phyloP scores from a whole-genome alignment of 2,329 filamentous ascomycete species.

The Cladosporium sp. region DNA sequence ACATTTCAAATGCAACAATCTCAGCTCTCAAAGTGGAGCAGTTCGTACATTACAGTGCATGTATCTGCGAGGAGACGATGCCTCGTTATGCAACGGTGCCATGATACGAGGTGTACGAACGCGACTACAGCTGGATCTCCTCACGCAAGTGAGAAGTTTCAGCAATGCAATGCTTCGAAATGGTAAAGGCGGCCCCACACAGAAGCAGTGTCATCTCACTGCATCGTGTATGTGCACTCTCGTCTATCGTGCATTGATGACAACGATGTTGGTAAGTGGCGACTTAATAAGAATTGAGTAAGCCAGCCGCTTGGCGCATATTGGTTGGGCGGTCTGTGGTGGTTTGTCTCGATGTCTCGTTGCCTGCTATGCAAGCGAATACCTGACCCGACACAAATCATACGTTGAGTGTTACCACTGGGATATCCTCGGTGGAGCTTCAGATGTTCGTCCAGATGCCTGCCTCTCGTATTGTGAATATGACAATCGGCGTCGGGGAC shows the following conservation, averaged over 20 bases:
- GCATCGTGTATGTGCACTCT: neutral
- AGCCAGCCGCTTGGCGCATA: conserved; percentile 2
- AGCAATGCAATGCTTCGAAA: neutral
- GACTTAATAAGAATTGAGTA: conserved; percentile 6
- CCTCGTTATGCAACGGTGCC: too few relatives aligned
- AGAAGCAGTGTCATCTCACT: neutral
- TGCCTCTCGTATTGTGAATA: too few relatives aligned
- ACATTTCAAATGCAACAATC: neutral
- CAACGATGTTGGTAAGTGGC: neutral
- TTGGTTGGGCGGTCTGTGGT: too few relatives aligned
- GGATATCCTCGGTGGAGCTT: too few relatives aligned
- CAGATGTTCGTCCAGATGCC: too few relatives aligned
- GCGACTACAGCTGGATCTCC: neutral
- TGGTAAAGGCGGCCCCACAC: neutral
- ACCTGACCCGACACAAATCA: too few relatives aligned
- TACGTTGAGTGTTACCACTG: too few relatives aligned
- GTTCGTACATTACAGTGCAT: neutral
- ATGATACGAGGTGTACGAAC: neutral
- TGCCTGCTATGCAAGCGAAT: too few relatives aligned
- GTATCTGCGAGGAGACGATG: neutral
- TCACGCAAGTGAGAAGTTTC: neutral
- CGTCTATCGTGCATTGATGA: neutral
- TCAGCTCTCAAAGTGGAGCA: neutral
- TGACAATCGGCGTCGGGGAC: too few relatives aligned
- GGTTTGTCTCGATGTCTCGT: too few relatives aligned